A percentile compares a stretch with the other conserved stretches of the same genome.
These are phyloP conservation scores for Picea mariana DNA, from an alignment of 83 land plant genomes.

Conservation along the genomic window DNA sequence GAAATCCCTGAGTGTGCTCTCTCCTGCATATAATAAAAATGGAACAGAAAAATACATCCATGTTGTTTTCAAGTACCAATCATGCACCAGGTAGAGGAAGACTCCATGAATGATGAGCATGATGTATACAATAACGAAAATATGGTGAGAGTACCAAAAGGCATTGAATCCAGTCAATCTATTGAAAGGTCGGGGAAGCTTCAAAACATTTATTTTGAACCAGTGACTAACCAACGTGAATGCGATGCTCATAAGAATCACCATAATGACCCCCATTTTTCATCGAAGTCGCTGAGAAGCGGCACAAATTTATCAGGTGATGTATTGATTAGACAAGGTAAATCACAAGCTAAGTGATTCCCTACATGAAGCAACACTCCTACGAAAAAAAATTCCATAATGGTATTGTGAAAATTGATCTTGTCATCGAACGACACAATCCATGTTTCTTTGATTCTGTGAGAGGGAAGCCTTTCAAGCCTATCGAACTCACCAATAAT, in stretches of 20 bases:
- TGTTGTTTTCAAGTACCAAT: constrained; percentile 79
- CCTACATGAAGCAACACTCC: constrained; percentile 74
- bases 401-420: constrained; percentile 90
- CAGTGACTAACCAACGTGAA: constrained; percentile 72
- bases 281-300: constrained; percentile 52
- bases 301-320: constrained; percentile 40
- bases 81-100: constrained; percentile 64
- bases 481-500: too few relatives aligned
- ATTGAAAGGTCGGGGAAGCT: constrained; percentile 84
- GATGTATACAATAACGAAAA: constrained; percentile 71
- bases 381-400: constrained; percentile 62
- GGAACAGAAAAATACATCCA: constrained; percentile 94
- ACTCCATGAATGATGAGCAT: constrained; percentile 73
- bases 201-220: constrained; percentile 64
- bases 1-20: constrained; percentile 64
- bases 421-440: constrained; percentile 93
- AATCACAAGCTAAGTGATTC: constrained; percentile 79
- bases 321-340: constrained; percentile 55
- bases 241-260: constrained; percentile 74
- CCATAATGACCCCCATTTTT: constrained; percentile 76
- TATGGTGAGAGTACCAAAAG: constrained; percentile 98
- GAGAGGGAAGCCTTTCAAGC: too few relatives aligned
- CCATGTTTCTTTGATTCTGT: too few relatives aligned
- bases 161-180: constrained; percentile 94
- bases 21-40: constrained; percentile 71